Evolutionary conservation across 345 rosid species (phyloP).

Genomic region (Turritis glabra): DNA sequence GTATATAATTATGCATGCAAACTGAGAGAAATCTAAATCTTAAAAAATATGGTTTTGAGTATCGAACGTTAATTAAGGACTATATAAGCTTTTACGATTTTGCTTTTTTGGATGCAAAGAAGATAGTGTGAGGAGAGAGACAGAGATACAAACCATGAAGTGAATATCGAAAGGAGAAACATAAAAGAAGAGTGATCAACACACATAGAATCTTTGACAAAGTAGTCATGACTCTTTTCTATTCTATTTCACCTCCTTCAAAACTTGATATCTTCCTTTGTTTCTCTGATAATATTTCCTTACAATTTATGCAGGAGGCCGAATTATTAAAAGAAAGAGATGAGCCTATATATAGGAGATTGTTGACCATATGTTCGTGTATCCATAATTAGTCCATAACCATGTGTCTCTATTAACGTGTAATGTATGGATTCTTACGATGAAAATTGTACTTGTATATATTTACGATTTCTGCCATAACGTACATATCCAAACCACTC

Average conservation of each 20-base stretch:
- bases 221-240: constrained; percentile 25
- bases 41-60: neutral
- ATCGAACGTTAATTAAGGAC: neutral
- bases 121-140: neutral
- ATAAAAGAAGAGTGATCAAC: constrained; percentile 28
- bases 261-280: neutral
- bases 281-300: neutral
- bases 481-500: constrained; percentile 22
- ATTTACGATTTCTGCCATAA: constrained; percentile 31
- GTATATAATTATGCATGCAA: constrained; percentile 20
- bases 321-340: constrained; percentile 7
- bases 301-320: neutral
- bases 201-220: constrained; percentile 29
- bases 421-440: constrained; percentile 33
- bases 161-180: constrained; percentile 24
- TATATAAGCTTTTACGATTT: constrained; percentile 2
- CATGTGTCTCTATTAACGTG: constrained; percentile 42
- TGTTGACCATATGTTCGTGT: neutral
- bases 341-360: constrained; percentile 9
- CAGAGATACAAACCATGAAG: constrained; percentile 34
- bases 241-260: constrained; percentile 1
- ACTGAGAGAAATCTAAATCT: neutral
- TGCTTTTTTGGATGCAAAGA: neutral
- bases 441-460: constrained; percentile 24
- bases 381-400: constrained; percentile 20